Percentiles rank a stretch among this genome's conserved stretches.
These are phyloP conservation scores for Gonium pectorale DNA, from an alignment of 139 green algal genomes.

Conservation along the genomic window DNA sequence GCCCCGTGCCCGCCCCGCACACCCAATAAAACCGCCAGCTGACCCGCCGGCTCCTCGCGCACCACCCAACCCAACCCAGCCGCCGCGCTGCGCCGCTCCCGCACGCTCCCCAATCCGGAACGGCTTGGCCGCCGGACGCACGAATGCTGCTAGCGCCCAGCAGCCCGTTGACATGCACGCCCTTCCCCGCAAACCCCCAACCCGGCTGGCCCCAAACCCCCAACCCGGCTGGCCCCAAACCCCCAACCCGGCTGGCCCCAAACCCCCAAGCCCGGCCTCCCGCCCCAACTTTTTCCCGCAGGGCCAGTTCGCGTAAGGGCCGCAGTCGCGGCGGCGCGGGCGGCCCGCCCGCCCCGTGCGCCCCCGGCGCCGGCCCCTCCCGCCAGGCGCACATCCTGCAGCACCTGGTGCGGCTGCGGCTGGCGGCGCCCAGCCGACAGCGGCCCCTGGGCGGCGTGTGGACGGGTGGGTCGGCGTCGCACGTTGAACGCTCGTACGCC, in stretches of 20 bases:
- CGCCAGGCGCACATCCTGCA: conserved; percentile 6
- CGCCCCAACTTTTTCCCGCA: background rate
- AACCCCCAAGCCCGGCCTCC: background rate
- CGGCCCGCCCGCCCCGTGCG: background rate
- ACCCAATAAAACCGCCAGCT: no score
- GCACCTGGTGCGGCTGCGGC: conserved; percentile 40
- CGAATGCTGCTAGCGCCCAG: no score
- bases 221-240: background rate
- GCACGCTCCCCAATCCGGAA: no score
- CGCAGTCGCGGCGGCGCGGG: background rate
- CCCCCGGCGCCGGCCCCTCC: background rate
- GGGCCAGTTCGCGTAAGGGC: background rate
- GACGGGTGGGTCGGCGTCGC: no score
- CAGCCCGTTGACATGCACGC: no score
- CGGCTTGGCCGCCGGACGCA: no score
- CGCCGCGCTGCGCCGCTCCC: no score
- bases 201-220: background rate
- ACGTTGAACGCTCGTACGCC: no score
- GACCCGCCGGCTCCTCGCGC: no score
- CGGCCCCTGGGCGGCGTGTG: conserved; percentile 32
- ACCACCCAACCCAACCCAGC: no score
- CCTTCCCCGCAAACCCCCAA: no score
- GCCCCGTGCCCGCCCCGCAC: no score
- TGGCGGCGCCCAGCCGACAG: conserved; percentile 21
- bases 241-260: background rate